Evolutionary conservation across 2,329 filamentous ascomycete species (phyloP).

Genomic region (Fusarium agapanthi): DNA sequence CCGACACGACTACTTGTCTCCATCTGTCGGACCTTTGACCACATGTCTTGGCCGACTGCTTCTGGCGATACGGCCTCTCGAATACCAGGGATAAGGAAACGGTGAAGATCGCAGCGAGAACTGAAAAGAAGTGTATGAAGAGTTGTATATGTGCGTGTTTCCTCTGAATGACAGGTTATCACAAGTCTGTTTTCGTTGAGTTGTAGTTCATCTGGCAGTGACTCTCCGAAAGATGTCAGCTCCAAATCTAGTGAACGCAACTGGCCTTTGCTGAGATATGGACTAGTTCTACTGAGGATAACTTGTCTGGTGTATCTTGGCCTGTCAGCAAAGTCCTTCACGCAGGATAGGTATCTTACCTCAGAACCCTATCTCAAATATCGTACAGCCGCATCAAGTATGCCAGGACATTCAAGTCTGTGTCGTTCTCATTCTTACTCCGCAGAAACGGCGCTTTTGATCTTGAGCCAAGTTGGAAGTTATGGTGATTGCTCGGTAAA

Average conservation of each 20-base stretch:
- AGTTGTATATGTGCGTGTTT: constrained; percentile 27
- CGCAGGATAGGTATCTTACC: not conserved
- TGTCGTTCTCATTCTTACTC: not conserved
- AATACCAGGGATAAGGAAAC: constrained; percentile 40
- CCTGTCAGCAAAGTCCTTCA: rapidly evolving
- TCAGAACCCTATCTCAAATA: constrained; percentile 34
- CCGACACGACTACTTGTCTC: constrained; percentile 26
- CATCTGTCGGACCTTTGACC: constrained; percentile 13
- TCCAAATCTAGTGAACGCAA: constrained; percentile 29
- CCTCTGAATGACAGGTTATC: constrained; percentile 40
- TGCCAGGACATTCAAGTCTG: constrained; percentile 28
- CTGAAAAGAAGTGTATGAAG: constrained; percentile 32
- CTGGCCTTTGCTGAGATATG: constrained; percentile 20
- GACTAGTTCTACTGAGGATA: constrained; percentile 24
- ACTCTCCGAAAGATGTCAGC: constrained; percentile 22
- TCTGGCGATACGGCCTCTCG: constrained; percentile 32
- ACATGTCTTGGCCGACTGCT: constrained; percentile 18
- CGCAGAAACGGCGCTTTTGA: constrained; percentile 31
- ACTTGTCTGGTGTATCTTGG: constrained; percentile 30
- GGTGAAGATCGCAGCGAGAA: constrained; percentile 39
- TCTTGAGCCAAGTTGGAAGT: constrained; percentile 37
- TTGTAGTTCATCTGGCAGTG: constrained; percentile 33
- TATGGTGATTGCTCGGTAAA: constrained; percentile 37
- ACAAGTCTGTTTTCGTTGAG: constrained; percentile 23
- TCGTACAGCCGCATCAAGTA: constrained; percentile 36